Conservation (phyloP, 495 filamentous ascomycete genomes). For the Aspergillus steynii region DNA sequence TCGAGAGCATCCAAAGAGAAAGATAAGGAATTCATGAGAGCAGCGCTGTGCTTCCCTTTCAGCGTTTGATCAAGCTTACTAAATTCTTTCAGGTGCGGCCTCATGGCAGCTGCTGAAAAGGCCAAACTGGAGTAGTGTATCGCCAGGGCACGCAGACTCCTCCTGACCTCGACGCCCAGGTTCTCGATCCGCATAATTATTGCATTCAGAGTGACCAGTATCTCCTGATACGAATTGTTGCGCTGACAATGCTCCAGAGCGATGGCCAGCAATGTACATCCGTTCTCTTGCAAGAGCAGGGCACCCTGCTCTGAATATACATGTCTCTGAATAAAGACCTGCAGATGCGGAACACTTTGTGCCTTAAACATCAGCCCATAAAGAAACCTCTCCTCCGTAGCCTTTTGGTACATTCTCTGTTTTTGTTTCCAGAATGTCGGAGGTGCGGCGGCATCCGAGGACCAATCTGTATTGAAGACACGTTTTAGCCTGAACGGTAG, state of each 20-base stretch:
- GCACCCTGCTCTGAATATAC: constrained; percentile 12
- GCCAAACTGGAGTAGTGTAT: constrained; percentile 34
- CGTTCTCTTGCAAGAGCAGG: constrained; percentile 10
- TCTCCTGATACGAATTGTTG: constrained; percentile 25
- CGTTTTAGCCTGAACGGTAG: not conserved
- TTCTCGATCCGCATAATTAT: constrained; percentile 27
- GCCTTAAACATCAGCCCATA: constrained; percentile 8
- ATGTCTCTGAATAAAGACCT: constrained; percentile 24
- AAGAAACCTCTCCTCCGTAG: constrained; percentile 12
- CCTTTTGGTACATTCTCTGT: not conserved
- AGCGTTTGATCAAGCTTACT: not conserved
- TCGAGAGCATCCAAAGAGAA: not conserved
- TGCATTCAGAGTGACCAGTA: constrained; percentile 30
- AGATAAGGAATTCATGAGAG: not conserved
- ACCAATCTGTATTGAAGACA: constrained; percentile 21
- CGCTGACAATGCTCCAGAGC: constrained; percentile 20
- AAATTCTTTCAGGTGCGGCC: constrained; percentile 22
- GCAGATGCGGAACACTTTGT: constrained; percentile 11
- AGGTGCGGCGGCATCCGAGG: constrained; percentile 17
- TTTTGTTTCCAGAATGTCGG: constrained; percentile 25
- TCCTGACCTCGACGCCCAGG: constrained; percentile 11
- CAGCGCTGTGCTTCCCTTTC: not conserved
- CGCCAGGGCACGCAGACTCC: constrained; percentile 16
- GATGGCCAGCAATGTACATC: not conserved
- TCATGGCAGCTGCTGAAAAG: constrained; percentile 28